Evolutionary conservation across 805 yeast genomes (phyloP).

Genomic region (Yamadazyma nakazawae): DNA sequence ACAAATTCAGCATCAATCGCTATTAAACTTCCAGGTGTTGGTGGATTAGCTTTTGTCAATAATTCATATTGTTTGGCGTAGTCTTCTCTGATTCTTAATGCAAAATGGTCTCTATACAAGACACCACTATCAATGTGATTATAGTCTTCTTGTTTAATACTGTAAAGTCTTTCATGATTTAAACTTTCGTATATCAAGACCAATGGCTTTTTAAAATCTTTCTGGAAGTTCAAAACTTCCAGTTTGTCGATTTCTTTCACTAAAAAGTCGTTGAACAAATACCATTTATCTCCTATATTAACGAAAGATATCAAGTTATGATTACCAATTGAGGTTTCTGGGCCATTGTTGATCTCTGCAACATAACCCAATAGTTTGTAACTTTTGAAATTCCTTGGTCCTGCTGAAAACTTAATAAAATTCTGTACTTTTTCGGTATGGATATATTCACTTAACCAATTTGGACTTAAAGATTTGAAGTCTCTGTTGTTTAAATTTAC

Average conservation of each 20-base stretch:
- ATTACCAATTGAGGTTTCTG: slow-evolving; percentile 33
- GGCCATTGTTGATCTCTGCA: slow-evolving; percentile 57
- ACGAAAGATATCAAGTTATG: slow-evolving; percentile 62
- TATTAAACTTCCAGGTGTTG: slow-evolving; percentile 68
- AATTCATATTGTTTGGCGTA: slow-evolving; percentile 62
- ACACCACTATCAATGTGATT: slow-evolving; percentile 53
- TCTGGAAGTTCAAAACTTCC: slow-evolving; percentile 71
- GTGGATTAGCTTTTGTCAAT: slow-evolving; percentile 68
- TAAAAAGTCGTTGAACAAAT: slow-evolving; percentile 84
- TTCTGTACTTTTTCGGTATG: slow-evolving; percentile 3
- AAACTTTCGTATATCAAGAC: slow-evolving; percentile 59
- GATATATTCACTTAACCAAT: slow-evolving; percentile 12
- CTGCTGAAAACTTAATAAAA: slow-evolving; percentile 5
- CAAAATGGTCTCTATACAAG: slow-evolving; percentile 71
- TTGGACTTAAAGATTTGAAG: slow-evolving; percentile 22
- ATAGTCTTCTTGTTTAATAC: slow-evolving; percentile 24
- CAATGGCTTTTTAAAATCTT: slow-evolving; percentile 83
- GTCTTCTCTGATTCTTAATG: slow-evolving; percentile 59
- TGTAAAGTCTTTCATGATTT: slow-evolving; percentile 36
- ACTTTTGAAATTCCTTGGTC: slow-evolving; percentile 27
- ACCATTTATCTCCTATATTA: slow-evolving; percentile 61
- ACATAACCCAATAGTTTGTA: slow-evolving; percentile 70
- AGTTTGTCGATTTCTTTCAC: slow-evolving; percentile 70
- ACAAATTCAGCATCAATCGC: slow-evolving; percentile 99
- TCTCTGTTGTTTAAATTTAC: slow-evolving; percentile 54